Evolutionary conservation across 2,329 filamentous ascomycete genomes (phyloP).

Genomic region (Paecilomyces fulvus): DNA sequence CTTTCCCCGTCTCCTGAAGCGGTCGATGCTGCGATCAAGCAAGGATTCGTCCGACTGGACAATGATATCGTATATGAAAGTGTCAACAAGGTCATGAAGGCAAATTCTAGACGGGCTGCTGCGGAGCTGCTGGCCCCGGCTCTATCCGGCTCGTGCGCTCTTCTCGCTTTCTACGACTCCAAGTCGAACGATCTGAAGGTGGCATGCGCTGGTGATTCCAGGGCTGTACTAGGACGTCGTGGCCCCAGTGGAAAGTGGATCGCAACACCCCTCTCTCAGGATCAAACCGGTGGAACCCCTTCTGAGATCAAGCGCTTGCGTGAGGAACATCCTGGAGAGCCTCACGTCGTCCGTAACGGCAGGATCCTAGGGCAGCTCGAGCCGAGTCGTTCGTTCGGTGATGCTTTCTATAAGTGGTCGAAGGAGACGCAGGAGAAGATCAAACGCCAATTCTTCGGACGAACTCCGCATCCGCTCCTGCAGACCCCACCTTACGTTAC

Average conservation of each 20-base stretch:
- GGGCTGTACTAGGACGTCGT: slow-evolving; percentile 80
- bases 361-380: slow-evolving; percentile 87
- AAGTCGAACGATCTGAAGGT: slow-evolving; percentile 80
- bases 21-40: slow-evolving; percentile 86
- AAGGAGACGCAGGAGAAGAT: slow-evolving; percentile 74
- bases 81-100: slow-evolving; percentile 81
- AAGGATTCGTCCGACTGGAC: slow-evolving; percentile 79
- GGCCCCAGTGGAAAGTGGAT: slow-evolving; percentile 79
- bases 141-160: slow-evolving; percentile 90
- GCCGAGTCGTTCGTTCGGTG: slow-evolving; percentile 88
- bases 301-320: slow-evolving; percentile 77
- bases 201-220: slow-evolving; percentile 92
- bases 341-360: slow-evolving; percentile 77
- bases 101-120: slow-evolving; percentile 80
- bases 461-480: slow-evolving; percentile 65
- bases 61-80: slow-evolving; percentile 92
- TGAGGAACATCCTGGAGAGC: slow-evolving; percentile 79
- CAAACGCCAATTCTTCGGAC: slow-evolving; percentile 78
- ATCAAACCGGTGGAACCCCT: slow-evolving; percentile 86
- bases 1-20: slow-evolving; percentile 66
- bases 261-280: slow-evolving; percentile 78
- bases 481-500: slow-evolving; percentile 96
- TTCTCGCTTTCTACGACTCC: slow-evolving; percentile 93
- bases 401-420: slow-evolving; percentile 95
- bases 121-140: slow-evolving; percentile 89